Evolutionary conservation across 2,329 filamentous ascomycete species (phyloP), one percentile per base, ranked within the genome.

Genomic region (Colletotrichum melonis): DNA sequence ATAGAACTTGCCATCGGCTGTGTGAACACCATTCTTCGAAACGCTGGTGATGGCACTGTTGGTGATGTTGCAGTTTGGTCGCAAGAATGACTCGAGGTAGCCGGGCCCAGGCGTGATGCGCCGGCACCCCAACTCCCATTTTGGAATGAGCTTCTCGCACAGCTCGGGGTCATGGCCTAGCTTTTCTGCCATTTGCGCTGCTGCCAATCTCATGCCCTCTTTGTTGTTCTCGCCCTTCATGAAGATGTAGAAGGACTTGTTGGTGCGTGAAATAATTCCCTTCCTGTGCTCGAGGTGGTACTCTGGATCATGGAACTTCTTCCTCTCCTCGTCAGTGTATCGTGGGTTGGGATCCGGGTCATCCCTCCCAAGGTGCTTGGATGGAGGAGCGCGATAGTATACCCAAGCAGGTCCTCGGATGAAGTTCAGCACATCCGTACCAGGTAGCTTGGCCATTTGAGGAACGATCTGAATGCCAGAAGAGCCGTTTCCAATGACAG

Each of bases 201-300:
- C 60, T 82, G 86, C 16, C 80, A 82, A n/a, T 83, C 79, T 80
- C 88, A 90, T 78, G 86, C 90, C 73, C 42, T 68, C 49, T 26
- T 68, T 12, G 54, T 74, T 75, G 38, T 74, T 75, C 30, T 67
- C 49, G 55, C 74, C 73, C 70, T 75, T 77, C 49, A 72, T 58
- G 52, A 83, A 86, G 5, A 82, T 78, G 64, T 88, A 84, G 5
- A 88, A 80, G 0, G 78, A 79, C 63, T 78, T 80, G 28, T 81
- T 81, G 0, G 78, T 79, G 5, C 72, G 30, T 22, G 69, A 71
- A 26, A 73, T 69, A 56, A 76, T 76, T 5, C 81, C 81, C 69
- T 85, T 88, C 22, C 87, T 83, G 70, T 88, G 88, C 9, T 82
- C 76, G 1, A 89, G 78, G 76, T 91, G 91, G 16, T 80, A 84